phyloP scores from a whole-genome alignment of 495 filamentous ascomycete genomes.

The Aspergillus kassunensis region DNA sequence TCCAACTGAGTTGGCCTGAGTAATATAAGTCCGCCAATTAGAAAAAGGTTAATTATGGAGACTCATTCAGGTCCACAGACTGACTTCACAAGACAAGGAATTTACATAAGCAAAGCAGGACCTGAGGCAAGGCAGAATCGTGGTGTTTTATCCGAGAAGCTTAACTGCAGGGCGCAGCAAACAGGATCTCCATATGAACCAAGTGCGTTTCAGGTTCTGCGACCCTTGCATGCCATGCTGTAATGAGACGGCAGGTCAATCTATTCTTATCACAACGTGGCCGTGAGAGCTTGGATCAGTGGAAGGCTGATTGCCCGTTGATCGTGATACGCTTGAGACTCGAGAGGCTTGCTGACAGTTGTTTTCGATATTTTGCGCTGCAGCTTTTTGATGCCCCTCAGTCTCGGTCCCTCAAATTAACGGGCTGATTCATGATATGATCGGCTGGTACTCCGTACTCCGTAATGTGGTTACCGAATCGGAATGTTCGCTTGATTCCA shows the following conservation, averaged over 20 bases:
- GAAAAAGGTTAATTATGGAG: too few relatives aligned
- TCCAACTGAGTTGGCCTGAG: not conserved
- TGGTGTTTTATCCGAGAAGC: slow-evolving; percentile 7
- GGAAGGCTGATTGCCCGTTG: not conserved
- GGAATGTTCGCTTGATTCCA: not conserved
- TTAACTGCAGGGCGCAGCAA: slow-evolving; percentile 16
- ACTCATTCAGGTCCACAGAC: not conserved
- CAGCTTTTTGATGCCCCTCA: too few relatives aligned
- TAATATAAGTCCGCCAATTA: too few relatives aligned
- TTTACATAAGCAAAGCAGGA: slow-evolving; percentile 1
- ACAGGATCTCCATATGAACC: not conserved
- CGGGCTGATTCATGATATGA: not conserved
- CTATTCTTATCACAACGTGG: slow-evolving; percentile 1
- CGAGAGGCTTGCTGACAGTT: not conserved
- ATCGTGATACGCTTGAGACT: not conserved
- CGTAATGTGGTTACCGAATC: too few relatives aligned
- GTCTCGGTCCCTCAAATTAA: too few relatives aligned
- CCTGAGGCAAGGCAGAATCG: slow-evolving; percentile 17
- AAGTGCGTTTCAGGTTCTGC: slow-evolving; percentile 10
- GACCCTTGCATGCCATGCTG: slow-evolving; percentile 7
- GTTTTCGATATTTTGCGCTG: too few relatives aligned
- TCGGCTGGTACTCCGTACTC: too few relatives aligned
- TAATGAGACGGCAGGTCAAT: not conserved
- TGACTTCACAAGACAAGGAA: not conserved
- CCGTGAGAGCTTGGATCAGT: not conserved